Evolutionary conservation across 2,329 filamentous ascomycete genomes (phyloP).

Genomic region (Purpureocillium lavendulum): DNA sequence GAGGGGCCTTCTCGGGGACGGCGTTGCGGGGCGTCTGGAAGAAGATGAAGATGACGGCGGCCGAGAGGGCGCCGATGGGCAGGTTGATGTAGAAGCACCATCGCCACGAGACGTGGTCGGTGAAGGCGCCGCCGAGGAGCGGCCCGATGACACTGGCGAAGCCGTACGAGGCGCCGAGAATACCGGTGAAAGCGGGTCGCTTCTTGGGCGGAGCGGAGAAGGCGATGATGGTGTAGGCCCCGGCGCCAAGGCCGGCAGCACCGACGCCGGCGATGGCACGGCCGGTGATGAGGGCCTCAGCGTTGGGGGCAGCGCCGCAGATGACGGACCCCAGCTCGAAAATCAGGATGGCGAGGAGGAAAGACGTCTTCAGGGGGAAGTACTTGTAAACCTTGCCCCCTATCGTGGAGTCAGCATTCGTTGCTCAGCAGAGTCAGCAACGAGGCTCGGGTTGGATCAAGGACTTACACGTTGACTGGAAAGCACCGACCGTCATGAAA

Average conservation of each 20-base stretch:
- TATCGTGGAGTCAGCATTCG: constrained; percentile 14
- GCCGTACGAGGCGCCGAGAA: constrained; percentile 26
- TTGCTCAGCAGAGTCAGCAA: constrained; percentile 6
- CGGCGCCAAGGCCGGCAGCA: constrained; percentile 38
- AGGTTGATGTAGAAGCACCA: constrained; percentile 33
- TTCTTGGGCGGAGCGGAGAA: constrained; percentile 28
- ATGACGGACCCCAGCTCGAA: constrained; percentile 48
- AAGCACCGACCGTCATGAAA: constrained; percentile 37
- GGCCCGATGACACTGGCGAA: constrained; percentile 27
- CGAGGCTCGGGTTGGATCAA: constrained; percentile 3
- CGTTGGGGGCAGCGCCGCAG: constrained; percentile 37
- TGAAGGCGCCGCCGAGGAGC: constrained; percentile 27
- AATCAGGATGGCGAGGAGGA: constrained; percentile 37
- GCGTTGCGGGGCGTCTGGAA: constrained; percentile 32
- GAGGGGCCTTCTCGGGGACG: constrained; percentile 23
- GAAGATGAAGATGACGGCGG: constrained; percentile 27
- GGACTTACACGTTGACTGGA: constrained; percentile 32
- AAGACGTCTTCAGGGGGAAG: constrained; percentile 42
- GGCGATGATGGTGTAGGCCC: constrained; percentile 41
- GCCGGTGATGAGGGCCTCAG: constrained; percentile 40
- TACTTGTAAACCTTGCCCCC: constrained; percentile 42
- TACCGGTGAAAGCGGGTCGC: constrained; percentile 27
- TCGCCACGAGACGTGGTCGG: constrained; percentile 26
- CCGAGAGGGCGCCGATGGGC: constrained; percentile 25
- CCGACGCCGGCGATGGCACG: constrained; percentile 36